Conservation (phyloP, 2,329 filamentous ascomycete genomes). For the Fusarium concolor region DNA sequence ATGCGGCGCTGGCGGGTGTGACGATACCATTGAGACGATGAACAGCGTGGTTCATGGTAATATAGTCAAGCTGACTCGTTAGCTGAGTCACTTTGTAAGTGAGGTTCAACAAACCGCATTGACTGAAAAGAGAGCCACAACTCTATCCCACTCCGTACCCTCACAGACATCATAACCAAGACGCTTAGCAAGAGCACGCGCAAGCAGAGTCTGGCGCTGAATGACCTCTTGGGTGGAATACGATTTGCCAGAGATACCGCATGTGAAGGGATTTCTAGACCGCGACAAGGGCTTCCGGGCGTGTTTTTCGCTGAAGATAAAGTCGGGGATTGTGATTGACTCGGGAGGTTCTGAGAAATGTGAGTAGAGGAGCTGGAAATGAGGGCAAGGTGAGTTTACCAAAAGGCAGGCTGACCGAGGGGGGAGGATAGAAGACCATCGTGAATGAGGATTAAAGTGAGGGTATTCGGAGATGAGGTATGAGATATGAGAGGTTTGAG, state of each 20-base stretch:
- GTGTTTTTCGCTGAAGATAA: constrained; percentile 78
- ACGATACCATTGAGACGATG: constrained; percentile 80
- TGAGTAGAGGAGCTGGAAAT: constrained; percentile 5
- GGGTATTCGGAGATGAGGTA: background rate
- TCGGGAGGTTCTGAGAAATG: constrained; percentile 70
- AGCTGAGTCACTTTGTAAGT: background rate
- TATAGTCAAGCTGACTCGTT: constrained; percentile 73
- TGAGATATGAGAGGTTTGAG: background rate
- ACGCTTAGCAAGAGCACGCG: constrained; percentile 75
- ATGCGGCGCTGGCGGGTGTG: constrained; percentile 80
- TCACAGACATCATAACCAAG: constrained; percentile 77
- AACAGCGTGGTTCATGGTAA: constrained; percentile 78
- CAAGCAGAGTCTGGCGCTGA: constrained; percentile 73
- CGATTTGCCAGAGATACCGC: constrained; percentile 76
- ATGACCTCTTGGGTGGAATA: constrained; percentile 73
- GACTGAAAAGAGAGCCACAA: constrained; percentile 79
- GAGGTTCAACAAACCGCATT: constrained; percentile 71
- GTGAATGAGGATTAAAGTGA: background rate
- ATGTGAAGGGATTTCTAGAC: constrained; percentile 79
- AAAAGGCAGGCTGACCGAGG: constrained; percentile 68
- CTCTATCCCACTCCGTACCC: constrained; percentile 84
- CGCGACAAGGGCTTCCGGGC: constrained; percentile 72
- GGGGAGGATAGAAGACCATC: constrained; percentile 70
- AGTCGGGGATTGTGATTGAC: constrained; percentile 78
- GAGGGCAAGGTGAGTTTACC: constrained; percentile 52